Percentiles rank a stretch among this genome's conserved stretches.
Conservation (phyloP, 495 filamentous ascomycete genomes). For the Podospora bellae-mahoneyi region DNA sequence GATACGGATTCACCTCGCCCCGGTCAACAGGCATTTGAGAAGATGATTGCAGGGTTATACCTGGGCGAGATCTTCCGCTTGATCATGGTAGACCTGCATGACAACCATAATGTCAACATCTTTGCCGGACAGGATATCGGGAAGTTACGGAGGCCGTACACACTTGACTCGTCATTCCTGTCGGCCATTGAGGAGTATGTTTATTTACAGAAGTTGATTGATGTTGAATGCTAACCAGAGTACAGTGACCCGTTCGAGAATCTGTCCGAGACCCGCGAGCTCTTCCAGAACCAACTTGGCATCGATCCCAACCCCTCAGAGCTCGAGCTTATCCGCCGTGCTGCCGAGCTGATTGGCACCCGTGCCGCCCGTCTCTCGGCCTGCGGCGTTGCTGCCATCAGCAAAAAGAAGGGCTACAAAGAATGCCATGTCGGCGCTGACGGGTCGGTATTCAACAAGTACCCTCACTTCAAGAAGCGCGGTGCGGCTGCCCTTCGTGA, state of each 20-base stretch:
- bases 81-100: slow-evolving; percentile 79
- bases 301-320: slow-evolving; percentile 68
- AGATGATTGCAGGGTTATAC: slow-evolving; percentile 96
- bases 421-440: slow-evolving; percentile 93
- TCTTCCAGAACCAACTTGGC: slow-evolving; percentile 69
- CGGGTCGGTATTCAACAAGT: slow-evolving; percentile 96
- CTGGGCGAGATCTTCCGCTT: slow-evolving; percentile 93
- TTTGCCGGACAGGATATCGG: slow-evolving; percentile 80
- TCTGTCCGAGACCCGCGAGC: slow-evolving; percentile 75
- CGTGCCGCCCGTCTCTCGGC: slow-evolving; percentile 88
- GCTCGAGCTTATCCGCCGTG: slow-evolving; percentile 78
- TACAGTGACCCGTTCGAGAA: slow-evolving; percentile 87
- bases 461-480: slow-evolving; percentile 92
- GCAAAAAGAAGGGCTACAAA: slow-evolving; percentile 86
- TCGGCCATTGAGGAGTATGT: slow-evolving; percentile 83
- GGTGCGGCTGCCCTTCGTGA: slow-evolving; percentile 86
- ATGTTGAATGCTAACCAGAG: slow-evolving; percentile 6
- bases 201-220: background rate
- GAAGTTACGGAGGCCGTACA: slow-evolving; percentile 75
- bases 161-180: slow-evolving; percentile 89
- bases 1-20: slow-evolving; percentile 92
- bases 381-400: slow-evolving; percentile 92
- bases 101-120: slow-evolving; percentile 69
- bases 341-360: slow-evolving; percentile 91
- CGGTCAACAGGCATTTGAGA: slow-evolving; percentile 94